Conservation (phyloP, 1,284 basidiomycete genomes). For the Afroboletus lepidellus region DNA sequence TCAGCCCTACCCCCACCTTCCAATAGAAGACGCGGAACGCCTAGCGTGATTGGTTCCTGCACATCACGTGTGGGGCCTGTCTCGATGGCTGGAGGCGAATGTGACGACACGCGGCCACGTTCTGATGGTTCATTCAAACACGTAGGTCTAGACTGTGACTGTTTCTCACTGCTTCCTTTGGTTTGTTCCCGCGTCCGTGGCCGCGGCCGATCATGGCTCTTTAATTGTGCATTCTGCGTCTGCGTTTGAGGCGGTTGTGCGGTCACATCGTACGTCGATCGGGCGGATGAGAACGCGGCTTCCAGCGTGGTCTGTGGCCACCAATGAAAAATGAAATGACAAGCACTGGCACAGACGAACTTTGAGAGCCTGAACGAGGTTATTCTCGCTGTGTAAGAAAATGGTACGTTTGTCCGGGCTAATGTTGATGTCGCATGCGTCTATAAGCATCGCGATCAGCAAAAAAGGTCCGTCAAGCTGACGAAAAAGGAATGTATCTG, state of each 20-base stretch:
- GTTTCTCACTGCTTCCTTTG: constrained; percentile 7
- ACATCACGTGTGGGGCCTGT: background rate
- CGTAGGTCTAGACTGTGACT: background rate
- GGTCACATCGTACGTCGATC: constrained; percentile 67
- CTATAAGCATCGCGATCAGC: constrained; percentile 39
- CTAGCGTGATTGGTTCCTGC: constrained; percentile 7
- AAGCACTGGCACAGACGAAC: constrained; percentile 38
- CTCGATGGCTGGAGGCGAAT: background rate
- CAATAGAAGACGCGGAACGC: constrained; percentile 9
- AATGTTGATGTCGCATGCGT: constrained; percentile 92
- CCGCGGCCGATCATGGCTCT: background rate
- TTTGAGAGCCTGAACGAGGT: constrained; percentile 78
- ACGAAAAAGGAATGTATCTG: background rate
- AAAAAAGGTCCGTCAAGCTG: background rate
- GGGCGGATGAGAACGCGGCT: constrained; percentile 57
- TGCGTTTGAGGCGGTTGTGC: constrained; percentile 14
- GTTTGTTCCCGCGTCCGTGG: background rate
- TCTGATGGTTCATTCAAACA: background rate
- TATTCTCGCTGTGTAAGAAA: constrained; percentile 86
- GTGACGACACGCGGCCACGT: background rate
- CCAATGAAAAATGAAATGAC: background rate
- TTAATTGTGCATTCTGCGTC: background rate
- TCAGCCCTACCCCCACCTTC: background rate
- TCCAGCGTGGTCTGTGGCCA: constrained; percentile 48
- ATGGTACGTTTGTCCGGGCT: constrained; percentile 97